These are phyloP conservation scores for Thielaviopsis populi DNA, from an alignment of 2,329 filamentous ascomycete species.

Conservation along the genomic window DNA sequence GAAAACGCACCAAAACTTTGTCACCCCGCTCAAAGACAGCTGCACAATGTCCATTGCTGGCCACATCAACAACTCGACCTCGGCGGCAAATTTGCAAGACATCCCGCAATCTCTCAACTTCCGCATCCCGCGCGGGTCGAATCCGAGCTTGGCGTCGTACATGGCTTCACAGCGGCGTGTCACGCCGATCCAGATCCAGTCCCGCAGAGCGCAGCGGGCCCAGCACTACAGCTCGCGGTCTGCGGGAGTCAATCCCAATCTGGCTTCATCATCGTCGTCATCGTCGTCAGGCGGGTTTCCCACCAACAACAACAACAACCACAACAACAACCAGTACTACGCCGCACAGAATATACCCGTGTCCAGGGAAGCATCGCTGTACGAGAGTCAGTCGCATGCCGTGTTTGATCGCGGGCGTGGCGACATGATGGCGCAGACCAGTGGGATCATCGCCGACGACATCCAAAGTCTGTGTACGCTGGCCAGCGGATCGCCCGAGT, in stretches of 20 bases:
- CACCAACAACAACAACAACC: not conserved
- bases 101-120: slow-evolving; percentile 25
- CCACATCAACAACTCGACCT: slow-evolving; percentile 22
- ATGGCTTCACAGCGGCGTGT: slow-evolving; percentile 26
- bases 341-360: not conserved
- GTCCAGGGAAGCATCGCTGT: slow-evolving; percentile 12
- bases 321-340: slow-evolving; percentile 8
- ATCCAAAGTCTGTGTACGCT: slow-evolving; percentile 25
- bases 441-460: slow-evolving; percentile 27
- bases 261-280: slow-evolving; percentile 8
- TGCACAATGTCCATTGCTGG: slow-evolving; percentile 26
- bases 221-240: slow-evolving; percentile 13
- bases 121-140: slow-evolving; percentile 25
- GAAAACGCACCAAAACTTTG: slow-evolving; percentile 24
- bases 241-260: slow-evolving; percentile 10
- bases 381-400: slow-evolving; percentile 13
- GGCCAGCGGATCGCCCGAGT: slow-evolving; percentile 22
- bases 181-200: slow-evolving; percentile 21
- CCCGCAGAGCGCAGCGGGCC: not conserved
- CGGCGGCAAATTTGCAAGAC: slow-evolving; percentile 1
- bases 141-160: slow-evolving; percentile 25
- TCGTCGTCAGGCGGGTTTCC: not conserved
- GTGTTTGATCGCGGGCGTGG: slow-evolving; percentile 7
- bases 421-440: slow-evolving; percentile 19
- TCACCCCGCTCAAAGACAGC: slow-evolving; percentile 25